Conservation (phyloP, 495 filamentous ascomycete genomes). For the Annulohypoxylon bovei region DNA sequence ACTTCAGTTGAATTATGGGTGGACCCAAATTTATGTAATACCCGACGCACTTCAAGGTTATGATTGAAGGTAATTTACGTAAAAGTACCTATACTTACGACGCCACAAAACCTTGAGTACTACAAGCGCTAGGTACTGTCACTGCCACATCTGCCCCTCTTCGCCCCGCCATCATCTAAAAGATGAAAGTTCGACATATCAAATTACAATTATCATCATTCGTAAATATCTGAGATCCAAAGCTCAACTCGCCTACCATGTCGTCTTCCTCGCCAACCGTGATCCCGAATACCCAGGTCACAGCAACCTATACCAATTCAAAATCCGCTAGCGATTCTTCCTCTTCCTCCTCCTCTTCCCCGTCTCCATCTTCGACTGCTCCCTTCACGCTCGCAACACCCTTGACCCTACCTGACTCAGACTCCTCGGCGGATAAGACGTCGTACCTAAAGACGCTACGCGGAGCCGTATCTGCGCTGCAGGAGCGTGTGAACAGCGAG, state of each 20-base stretch:
- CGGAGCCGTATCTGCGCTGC: conserved; percentile 66
- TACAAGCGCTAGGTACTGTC: too few relatives aligned
- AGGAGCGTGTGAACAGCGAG: conserved; percentile 81
- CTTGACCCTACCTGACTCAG: conserved; percentile 47
- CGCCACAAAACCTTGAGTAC: background rate
- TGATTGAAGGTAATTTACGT: too few relatives aligned
- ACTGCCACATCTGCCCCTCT: conserved; percentile 22
- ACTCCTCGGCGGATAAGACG: conserved; percentile 63
- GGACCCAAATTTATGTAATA: too few relatives aligned
- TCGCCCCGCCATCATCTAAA: background rate
- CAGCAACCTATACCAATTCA: conserved; percentile 69
- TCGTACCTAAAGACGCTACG: conserved; percentile 75
- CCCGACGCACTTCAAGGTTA: too few relatives aligned
- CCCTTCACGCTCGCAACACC: conserved; percentile 35
- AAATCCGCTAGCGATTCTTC: conserved; percentile 47
- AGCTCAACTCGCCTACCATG: conserved; percentile 1
- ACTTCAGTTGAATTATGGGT: too few relatives aligned
- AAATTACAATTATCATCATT: too few relatives aligned
- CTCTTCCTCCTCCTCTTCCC: conserved; percentile 52
- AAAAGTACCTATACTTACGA: background rate
- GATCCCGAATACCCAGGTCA: background rate
- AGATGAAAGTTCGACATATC: too few relatives aligned
- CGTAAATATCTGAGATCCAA: background rate
- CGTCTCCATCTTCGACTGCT: conserved; percentile 50
- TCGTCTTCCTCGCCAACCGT: conserved; percentile 1